Evolutionary conservation across 768 basidiomycete genomes (phyloP), one percentile per base, ranked within the genome.

Genomic region (Clathrus columnatus): DNA sequence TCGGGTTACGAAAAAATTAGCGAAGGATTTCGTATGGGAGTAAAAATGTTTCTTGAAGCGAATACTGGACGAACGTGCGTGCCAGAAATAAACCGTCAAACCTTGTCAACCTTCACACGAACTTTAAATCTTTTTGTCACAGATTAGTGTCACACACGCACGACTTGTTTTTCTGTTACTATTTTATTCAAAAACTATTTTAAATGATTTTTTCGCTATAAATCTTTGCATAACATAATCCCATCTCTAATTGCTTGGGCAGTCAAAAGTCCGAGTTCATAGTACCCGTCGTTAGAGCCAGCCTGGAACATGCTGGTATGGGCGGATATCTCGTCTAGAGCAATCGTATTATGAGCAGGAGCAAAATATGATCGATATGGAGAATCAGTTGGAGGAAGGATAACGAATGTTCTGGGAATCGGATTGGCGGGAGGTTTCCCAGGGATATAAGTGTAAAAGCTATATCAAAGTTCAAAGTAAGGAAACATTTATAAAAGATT

Each of bases 241-340:
- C 81, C 81, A 53, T 83, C 79, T 52, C 82, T 74, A 56, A 91
- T 78, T 23, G 81, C 61, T 49, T 79, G 74, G 17, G 81, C 83
- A 0, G 81, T 78, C 45, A 77, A 71, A 32, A 94, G 70, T 1
- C 91, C 93, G 6, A 96, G 73, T 61, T 83, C 82, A 64, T 94
- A 94, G 69, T 91, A 96, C 18, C 91, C 91, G 61, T 94, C 91
- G 63, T 96, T 95, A 21, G 81, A 82, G 60, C 73, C 77, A 5
- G 81, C 77, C 56, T 78, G 76, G 69, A 96, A 97, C 87, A 97
- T 95, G 29, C 84, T 84, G 30, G 81, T 88, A 65, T 97, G 93
- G 5, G 90, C 92, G 57, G 84, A 75, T 7, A 94, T 69, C 67
- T 95, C 92, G 63, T 92, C 86, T 21, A 74, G 57, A 0, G 84